These are phyloP conservation scores for Pichia sp. DNA, from an alignment of 1,139 yeast genomes.

Conservation along the genomic window DNA sequence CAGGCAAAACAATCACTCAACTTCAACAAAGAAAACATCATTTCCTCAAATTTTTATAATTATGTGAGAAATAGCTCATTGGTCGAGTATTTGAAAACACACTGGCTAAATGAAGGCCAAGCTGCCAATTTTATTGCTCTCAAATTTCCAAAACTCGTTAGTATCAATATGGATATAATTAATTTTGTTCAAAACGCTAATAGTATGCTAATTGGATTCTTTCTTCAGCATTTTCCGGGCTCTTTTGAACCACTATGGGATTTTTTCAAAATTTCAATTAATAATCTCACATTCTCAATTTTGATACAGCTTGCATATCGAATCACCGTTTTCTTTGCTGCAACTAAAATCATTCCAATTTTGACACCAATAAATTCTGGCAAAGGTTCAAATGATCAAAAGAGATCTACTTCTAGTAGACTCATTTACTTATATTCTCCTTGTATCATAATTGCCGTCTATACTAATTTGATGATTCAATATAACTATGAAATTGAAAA, in stretches of 20 bases:
- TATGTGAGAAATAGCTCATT: slow-evolving; percentile 12
- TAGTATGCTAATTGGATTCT: slow-evolving; percentile 21
- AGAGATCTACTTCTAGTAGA: slow-evolving; percentile 35
- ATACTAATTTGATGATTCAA: slow-evolving; percentile 87
- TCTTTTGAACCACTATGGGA: slow-evolving; percentile 62
- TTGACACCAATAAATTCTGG: slow-evolving; percentile 34
- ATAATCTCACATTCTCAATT: slow-evolving; percentile 76
- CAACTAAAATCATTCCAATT: slow-evolving; percentile 88
- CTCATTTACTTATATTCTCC: slow-evolving; percentile 85
- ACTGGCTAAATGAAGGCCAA: slow-evolving; percentile 7
- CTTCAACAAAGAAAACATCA: slow-evolving; percentile 6
- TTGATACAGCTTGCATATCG: slow-evolving; percentile 77
- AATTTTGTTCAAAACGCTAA: slow-evolving; percentile 16
- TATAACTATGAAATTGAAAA: slow-evolving; percentile 66
- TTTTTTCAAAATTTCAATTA: slow-evolving; percentile 59
- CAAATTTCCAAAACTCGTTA: slow-evolving; percentile 12
- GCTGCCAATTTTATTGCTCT: slow-evolving; percentile 6
- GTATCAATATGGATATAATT: slow-evolving; percentile 11
- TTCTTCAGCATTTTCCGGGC: slow-evolving; percentile 40
- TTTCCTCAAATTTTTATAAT: slow-evolving; percentile 5
- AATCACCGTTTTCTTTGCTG: slow-evolving; percentile 82
- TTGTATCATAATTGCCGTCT: slow-evolving; percentile 86
- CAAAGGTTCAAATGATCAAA: neutral
- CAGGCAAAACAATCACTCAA: slow-evolving; percentile 22
- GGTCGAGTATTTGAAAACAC: neutral